Conservation (phyloP, 73 alveolate species). For the Symbiodinium pilosum region DNA sequence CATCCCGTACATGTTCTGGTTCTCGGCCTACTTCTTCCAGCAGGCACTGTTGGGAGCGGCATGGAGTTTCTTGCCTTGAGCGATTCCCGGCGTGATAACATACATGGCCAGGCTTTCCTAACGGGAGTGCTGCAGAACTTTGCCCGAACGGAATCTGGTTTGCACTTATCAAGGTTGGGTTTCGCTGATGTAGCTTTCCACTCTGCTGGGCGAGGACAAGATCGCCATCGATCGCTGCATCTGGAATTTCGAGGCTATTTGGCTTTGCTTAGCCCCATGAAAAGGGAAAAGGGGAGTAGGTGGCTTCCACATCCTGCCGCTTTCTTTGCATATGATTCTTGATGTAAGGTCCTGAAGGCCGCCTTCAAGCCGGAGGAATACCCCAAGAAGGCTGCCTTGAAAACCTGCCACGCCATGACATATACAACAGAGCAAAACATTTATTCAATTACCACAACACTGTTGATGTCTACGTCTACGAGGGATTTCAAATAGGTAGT, state of each 20-base stretch:
- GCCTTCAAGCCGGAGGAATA: slow-evolving; percentile 87
- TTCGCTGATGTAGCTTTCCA: background rate
- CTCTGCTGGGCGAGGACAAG: no score
- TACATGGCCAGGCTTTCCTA: slow-evolving; percentile 99
- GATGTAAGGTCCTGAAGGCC: slow-evolving; percentile 57
- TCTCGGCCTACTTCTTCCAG: slow-evolving; percentile 97
- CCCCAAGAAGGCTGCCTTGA: slow-evolving; percentile 62
- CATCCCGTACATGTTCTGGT: slow-evolving; percentile 96
- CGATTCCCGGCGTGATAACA: background rate
- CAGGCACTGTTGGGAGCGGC: slow-evolving; percentile 96
- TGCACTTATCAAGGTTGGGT: background rate
- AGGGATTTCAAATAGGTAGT: no score
- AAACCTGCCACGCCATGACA: no score
- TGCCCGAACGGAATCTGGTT: slow-evolving; percentile 97
- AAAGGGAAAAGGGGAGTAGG: no score
- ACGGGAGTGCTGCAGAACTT: slow-evolving; percentile 99
- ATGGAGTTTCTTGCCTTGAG: slow-evolving; percentile 55
- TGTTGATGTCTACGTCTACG: no score
- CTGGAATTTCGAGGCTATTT: slow-evolving; percentile 94
- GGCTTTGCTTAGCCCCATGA: background rate
- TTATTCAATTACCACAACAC: no score
- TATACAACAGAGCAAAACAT: no score
- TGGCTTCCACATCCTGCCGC: background rate
- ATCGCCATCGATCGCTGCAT: slow-evolving; percentile 84
- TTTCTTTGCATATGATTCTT: no score